Base-by-base conservation (phyloP, 2,329 filamentous ascomycete species). In the Alternaria hordeiaustralica region DNA sequence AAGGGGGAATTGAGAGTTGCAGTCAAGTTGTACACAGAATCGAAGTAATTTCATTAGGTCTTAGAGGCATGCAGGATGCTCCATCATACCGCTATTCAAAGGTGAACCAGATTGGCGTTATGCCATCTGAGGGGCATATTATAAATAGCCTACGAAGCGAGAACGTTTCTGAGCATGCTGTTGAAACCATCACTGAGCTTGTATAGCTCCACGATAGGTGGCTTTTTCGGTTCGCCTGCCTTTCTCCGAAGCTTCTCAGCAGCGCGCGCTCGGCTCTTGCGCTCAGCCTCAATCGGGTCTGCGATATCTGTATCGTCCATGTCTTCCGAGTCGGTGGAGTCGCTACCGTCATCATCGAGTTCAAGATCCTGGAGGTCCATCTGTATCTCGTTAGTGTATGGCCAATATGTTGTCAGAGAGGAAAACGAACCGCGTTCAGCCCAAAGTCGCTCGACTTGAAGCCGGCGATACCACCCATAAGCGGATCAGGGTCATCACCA, bases 371-470 rank as follows among this genome's bases (percentile, higher is more conserved):
- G 88, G 13, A 98, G 83, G 77, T 98, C 96, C 75, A 82, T 81
- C 86, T 88, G 63, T 8, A 51, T 10, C 2, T 28, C 61, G 46
- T 70, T 57, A 72, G 33, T 61, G 41, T 28, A 44, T n/a, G 23
- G 54, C n/a, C 41, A 26, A 9, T 12, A 36, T 6, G 6, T 43
- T 33, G 23, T 28, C 11, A 12, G 45, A 44, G 47, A 13, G 41
- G n/a, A n/a, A 12, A 30, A 62, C 47, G 50, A 82, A 92, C 90
- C 74, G 92, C 88, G 76, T 97, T 89, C 20, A 99, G 83, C 0
- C 96, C 96, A 82, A 99, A 99, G 81, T 99, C 96, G 53, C 87
- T 88, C 21, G 91, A 90, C 74, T 87, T 89, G 82, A 98, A 96
- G 25, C 85, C 84, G 18, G 82, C 74, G 61, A 75, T 76, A 20